Conservation (phyloP, 2,329 filamentous ascomycete species). For the Diaporthe longicolla region DNA sequence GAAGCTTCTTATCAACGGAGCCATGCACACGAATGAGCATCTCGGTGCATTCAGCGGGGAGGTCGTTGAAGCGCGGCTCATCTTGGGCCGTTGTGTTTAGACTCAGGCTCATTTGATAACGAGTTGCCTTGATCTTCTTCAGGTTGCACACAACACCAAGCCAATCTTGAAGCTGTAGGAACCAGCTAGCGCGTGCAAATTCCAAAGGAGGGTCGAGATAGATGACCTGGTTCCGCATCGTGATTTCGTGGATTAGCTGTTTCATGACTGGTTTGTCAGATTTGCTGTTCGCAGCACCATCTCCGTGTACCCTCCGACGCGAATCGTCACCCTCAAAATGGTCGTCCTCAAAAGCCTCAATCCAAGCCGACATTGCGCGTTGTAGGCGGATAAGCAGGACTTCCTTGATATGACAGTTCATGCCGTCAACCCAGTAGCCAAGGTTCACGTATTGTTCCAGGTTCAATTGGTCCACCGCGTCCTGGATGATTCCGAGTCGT, state of each 20-base stretch:
- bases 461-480: slow-evolving; percentile 95
- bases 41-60: slow-evolving; percentile 86
- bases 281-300: slow-evolving; percentile 57
- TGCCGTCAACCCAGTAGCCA: slow-evolving; percentile 86
- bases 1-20: slow-evolving; percentile 85
- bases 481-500: slow-evolving; percentile 88
- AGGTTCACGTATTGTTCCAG: slow-evolving; percentile 97
- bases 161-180: slow-evolving; percentile 93
- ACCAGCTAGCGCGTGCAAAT: slow-evolving; percentile 93
- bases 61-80: slow-evolving; percentile 82
- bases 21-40: slow-evolving; percentile 85
- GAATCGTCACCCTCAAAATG: slow-evolving; percentile 63
- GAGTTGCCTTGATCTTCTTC: slow-evolving; percentile 92
- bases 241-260: slow-evolving; percentile 88
- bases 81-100: slow-evolving; percentile 76
- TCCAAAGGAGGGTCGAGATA: slow-evolving; percentile 95
- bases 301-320: slow-evolving; percentile 62
- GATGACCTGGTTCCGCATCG: slow-evolving; percentile 98
- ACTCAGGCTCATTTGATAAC: slow-evolving; percentile 84
- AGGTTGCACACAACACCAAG: slow-evolving; percentile 92
- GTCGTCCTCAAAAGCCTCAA: slow-evolving; percentile 82
- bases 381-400: slow-evolving; percentile 87
- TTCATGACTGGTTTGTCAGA: slow-evolving; percentile 75
- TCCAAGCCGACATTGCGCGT: slow-evolving; percentile 88
- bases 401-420: slow-evolving; percentile 88